Evolutionary conservation across 2,329 filamentous ascomycete species (phyloP).

Genomic region (Pseudopithomyces maydicus): DNA sequence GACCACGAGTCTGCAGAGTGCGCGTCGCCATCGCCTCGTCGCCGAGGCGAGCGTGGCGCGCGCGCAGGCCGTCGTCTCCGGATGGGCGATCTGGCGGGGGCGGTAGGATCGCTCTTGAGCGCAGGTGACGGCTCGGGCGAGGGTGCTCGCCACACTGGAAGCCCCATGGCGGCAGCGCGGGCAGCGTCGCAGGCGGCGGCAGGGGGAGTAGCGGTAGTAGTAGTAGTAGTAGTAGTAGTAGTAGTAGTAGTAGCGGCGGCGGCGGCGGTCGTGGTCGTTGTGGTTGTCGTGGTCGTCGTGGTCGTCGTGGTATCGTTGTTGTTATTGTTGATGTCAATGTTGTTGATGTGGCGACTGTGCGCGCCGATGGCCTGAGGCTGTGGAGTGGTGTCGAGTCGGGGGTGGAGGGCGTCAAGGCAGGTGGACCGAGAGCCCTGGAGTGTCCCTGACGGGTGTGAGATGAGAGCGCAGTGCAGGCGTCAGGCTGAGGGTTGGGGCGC

Average conservation of each 20-base stretch:
- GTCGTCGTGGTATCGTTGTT: background rate
- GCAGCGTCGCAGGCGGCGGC: constrained; percentile 16
- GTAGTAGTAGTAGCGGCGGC: constrained; percentile 4
- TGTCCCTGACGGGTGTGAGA: too few relatives aligned
- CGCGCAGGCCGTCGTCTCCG: constrained; percentile 52
- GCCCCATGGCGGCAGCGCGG: constrained; percentile 49
- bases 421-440: too few relatives aligned
- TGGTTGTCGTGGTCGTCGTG: background rate
- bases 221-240: background rate
- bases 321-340: constrained; percentile 9
- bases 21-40: constrained; percentile 23
- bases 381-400: constrained; percentile 18
- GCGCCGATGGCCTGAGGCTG: constrained; percentile 26
- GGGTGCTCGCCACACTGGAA: constrained; percentile 62
- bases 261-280: constrained; percentile 13
- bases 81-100: constrained; percentile 58
- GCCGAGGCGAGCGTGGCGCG: constrained; percentile 24
- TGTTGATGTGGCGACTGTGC: constrained; percentile 30
- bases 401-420: background rate
- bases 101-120: constrained; percentile 58
- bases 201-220: constrained; percentile 17
- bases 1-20: constrained; percentile 17
- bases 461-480: constrained; percentile 7
- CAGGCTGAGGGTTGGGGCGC: constrained; percentile 22
- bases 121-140: constrained; percentile 51